Evolutionary conservation across 2,329 filamentous ascomycete species (phyloP).

Genomic region (Colletotrichum plurivorum): DNA sequence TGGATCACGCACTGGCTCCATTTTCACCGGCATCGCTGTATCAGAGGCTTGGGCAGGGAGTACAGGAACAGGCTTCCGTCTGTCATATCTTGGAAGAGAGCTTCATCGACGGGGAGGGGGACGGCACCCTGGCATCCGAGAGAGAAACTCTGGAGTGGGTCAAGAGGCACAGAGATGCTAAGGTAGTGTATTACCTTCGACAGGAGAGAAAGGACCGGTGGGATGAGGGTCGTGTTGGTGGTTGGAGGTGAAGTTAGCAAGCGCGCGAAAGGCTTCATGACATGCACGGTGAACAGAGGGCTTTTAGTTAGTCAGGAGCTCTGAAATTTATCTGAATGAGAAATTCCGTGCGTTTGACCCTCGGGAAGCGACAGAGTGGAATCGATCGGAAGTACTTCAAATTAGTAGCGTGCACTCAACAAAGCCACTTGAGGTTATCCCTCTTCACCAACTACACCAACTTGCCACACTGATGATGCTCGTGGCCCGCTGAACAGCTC

Average conservation of each 20-base stretch:
- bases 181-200: constrained; percentile 82
- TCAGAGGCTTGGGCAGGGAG: constrained; percentile 80
- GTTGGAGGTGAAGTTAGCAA: constrained; percentile 79
- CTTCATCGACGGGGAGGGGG: constrained; percentile 77
- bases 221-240: constrained; percentile 96
- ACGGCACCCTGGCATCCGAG: constrained; percentile 72
- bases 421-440: too few relatives aligned
- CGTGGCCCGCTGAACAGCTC: too few relatives aligned
- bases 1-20: constrained; percentile 86
- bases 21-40: constrained; percentile 92
- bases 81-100: constrained; percentile 92
- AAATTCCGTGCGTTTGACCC: too few relatives aligned
- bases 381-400: too few relatives aligned
- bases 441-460: too few relatives aligned
- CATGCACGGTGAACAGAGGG: too few relatives aligned
- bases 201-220: constrained; percentile 92
- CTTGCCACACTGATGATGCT: too few relatives aligned
- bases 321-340: too few relatives aligned
- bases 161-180: constrained; percentile 83
- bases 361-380: too few relatives aligned
- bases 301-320: too few relatives aligned
- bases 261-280: neutral
- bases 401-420: too few relatives aligned
- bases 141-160: constrained; percentile 91
- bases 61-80: constrained; percentile 86